Conservation (phyloP, 1,139 yeast species). For the Debaryomyces psychrophilus region DNA sequence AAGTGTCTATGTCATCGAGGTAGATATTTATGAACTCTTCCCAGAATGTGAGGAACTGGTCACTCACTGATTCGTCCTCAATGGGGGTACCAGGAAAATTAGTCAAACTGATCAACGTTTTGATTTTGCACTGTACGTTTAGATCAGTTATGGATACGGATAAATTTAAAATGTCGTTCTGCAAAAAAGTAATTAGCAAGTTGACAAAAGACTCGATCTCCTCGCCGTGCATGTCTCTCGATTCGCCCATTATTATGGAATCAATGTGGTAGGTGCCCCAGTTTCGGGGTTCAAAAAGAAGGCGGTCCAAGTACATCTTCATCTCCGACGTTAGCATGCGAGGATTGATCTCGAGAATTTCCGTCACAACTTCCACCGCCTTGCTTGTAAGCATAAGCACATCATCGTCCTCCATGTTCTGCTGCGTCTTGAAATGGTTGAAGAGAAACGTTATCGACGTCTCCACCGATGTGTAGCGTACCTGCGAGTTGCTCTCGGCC, state of each 20-base stretch:
- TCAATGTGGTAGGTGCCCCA: slow-evolving; percentile 44
- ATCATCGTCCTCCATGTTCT: slow-evolving; percentile 6
- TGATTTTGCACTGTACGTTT: slow-evolving; percentile 42
- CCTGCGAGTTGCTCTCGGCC: slow-evolving; percentile 39
- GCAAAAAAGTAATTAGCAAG: slow-evolving; percentile 55
- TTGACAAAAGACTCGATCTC: slow-evolving; percentile 53
- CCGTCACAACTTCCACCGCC: slow-evolving; percentile 43
- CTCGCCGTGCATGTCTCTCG: slow-evolving; percentile 39
- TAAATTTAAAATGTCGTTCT: slow-evolving; percentile 52
- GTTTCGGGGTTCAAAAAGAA: slow-evolving; percentile 39
- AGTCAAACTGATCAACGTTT: slow-evolving; percentile 59
- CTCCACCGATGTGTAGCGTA: slow-evolving; percentile 31
- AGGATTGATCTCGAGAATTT: slow-evolving; percentile 51
- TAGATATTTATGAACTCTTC: slow-evolving; percentile 67
- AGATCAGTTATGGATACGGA: slow-evolving; percentile 49
- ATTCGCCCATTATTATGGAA: slow-evolving; percentile 25
- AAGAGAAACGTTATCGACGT: slow-evolving; percentile 24
- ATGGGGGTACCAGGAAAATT: slow-evolving; percentile 64
- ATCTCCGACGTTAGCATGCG: slow-evolving; percentile 33
- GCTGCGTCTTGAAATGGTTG: slow-evolving; percentile 20
- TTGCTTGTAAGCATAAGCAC: slow-evolving; percentile 22
- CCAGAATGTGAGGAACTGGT: slow-evolving; percentile 79
- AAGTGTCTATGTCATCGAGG: slow-evolving; percentile 54
- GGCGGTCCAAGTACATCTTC: slow-evolving; percentile 23
- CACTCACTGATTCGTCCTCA: slow-evolving; percentile 68